Evolutionary conservation across 1,139 yeast species (phyloP), one percentile per base, ranked within the genome.

Genomic region (Yamadazyma songkhlaensis): DNA sequence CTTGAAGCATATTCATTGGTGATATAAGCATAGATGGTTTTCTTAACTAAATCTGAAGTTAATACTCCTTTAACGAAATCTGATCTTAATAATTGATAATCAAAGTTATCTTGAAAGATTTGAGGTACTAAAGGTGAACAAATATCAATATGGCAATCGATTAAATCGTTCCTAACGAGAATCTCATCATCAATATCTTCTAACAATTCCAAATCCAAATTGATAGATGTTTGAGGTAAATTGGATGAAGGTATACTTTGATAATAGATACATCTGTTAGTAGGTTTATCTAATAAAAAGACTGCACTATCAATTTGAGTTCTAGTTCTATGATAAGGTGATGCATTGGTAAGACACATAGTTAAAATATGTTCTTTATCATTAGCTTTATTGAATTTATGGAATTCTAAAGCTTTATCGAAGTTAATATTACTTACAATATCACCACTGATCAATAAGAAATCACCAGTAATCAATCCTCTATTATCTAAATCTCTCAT

Each of bases 91-190:
- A 78, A 69, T 58, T 90, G 96, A 59, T 90, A 92, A 63, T 92
- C 99, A 53, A 92, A 92, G 59, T 92, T 90, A 55, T 92, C 99
- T 50, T 88, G 95, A 64, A 90, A 92, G 43, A 92, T 81, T 20
- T 95, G 95, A 1, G 97, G 97, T 22, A 94, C 96, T 49, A 84
- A 90, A 2, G 95, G 90, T 6, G 97, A 74, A 60, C 99, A 92
- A 43, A 92, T 88, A 63, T 92, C 98, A 42, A 92, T 88, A 55
- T 86, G 94, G 60, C 98, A 92, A 64, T 92, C 99, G 45, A 94
- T 89, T 48, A 92, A 74, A 60, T 92, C 97, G 57, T 92, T 94
- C 55, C 96, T 77, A 41, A 92, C 70, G 9, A 78, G 76, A 48
- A 92, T 79, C 43, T 85, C 90, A 43, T 84, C 89, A 25, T 61